Conservation (phyloP, 176 grass and related monocot species). For the Paspalum notatum region DNA sequence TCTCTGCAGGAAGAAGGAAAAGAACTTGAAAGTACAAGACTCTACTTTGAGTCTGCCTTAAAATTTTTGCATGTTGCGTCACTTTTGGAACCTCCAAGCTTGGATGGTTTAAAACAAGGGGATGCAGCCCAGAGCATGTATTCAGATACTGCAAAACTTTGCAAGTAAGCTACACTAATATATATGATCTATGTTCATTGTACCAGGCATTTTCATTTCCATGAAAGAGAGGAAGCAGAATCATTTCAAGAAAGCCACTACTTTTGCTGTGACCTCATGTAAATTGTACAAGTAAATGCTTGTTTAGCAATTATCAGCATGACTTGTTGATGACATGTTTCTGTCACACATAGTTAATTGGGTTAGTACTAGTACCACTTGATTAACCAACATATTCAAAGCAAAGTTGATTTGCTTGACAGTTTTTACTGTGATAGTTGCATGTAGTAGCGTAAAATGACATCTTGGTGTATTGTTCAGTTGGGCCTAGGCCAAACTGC, state of each 20-base stretch:
- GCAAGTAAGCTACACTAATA: constrained; percentile 81
- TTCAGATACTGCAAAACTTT: constrained; percentile 96
- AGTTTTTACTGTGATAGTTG: constrained; percentile 10
- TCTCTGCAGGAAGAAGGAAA: constrained; percentile 78
- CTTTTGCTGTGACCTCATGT: constrained; percentile 13
- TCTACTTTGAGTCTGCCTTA: constrained; percentile 96
- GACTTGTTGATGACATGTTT: constrained; percentile 6
- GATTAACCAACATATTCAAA: constrained; percentile 2
- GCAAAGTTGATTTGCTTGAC: not conserved
- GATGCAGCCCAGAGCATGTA: constrained; percentile 85
- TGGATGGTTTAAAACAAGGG: constrained; percentile 75
- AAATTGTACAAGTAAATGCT: constrained; percentile 30
- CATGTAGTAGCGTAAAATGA: constrained; percentile 2
- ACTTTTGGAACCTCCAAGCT: constrained; percentile 70
- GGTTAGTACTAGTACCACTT: constrained; percentile 1
- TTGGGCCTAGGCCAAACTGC: constrained; percentile 19
- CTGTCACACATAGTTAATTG: not conserved
- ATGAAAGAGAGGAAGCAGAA: not conserved
- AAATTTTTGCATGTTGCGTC: constrained; percentile 93
- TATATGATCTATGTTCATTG: constrained; percentile 34
- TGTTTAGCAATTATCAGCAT: constrained; percentile 13
- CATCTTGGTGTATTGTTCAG: constrained; percentile 18
- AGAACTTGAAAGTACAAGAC: constrained; percentile 74
- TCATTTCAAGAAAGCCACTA: constrained; percentile 9
- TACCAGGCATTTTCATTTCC: constrained; percentile 23